phyloP scores from a whole-genome alignment of 441 rosid genomes.

The Croton laevigatus region DNA sequence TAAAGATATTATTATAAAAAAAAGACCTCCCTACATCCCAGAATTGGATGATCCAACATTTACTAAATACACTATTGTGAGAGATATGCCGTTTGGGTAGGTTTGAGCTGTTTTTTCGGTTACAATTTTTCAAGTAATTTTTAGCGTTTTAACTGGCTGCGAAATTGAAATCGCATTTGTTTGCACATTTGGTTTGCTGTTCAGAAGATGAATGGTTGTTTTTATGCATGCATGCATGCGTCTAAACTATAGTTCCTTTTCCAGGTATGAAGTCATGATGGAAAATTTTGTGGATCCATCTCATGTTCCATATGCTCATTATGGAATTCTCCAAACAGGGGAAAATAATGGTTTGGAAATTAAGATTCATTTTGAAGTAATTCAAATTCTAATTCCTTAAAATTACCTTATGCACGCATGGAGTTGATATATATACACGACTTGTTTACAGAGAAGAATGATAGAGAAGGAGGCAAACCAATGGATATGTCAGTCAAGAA shows the following conservation, averaged over 20 bases:
- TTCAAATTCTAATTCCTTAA: background rate
- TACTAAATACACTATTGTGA: conserved; percentile 41
- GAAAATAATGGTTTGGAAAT: conserved; percentile 38
- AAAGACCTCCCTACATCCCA: conserved; percentile 71
- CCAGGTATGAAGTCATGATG: conserved; percentile 77
- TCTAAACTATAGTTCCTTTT: conserved; percentile 22
- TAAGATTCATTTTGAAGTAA: background rate
- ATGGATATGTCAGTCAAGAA: conserved; percentile 49
- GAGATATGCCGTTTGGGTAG: conserved; percentile 85
- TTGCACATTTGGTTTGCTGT: no score
- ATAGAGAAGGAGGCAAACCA: conserved; percentile 93
- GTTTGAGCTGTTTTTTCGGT: no score
- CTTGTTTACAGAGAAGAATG: conserved; percentile 50
- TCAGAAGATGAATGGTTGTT: no score
- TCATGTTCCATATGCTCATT: conserved; percentile 93
- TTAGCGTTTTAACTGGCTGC: no score
- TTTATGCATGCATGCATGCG: no score
- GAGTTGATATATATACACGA: background rate
- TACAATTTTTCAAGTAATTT: no score
- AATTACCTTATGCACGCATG: conserved; percentile 5
- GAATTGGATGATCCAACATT: conserved; percentile 82
- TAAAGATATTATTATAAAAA: conserved; percentile 50
- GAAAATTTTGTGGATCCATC: conserved; percentile 97
- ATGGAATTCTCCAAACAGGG: conserved; percentile 53
- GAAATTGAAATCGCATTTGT: no score